Base-by-base conservation (phyloP, 2,329 filamentous ascomycete species). In the Fusarium transvaalense region DNA sequence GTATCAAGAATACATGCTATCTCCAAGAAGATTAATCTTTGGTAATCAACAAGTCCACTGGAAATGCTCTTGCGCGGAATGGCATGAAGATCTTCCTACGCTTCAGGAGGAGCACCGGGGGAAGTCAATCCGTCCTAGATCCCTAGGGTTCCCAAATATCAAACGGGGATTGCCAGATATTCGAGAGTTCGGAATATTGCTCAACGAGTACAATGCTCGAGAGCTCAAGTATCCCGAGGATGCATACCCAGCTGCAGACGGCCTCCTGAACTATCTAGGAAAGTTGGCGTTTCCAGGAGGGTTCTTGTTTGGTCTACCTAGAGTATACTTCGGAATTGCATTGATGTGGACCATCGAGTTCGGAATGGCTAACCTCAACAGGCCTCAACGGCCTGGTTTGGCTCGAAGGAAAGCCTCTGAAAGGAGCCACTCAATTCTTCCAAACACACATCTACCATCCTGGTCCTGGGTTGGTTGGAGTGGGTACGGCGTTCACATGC, bases 401-500 rank as follows among this genome's bases (percentile, higher is more conserved):
- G 17, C 5, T 19, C 43, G 53, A 10, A 56, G 53, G 10, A 4
- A 13, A 10, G 19, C 19, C 2, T 39, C 42, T 1, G 6, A 32
- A 13, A 17, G 43, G 50, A 21, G 17, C 2, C 34, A 50, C 15
- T 56, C 53, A 1, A 25, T 56, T 27, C 42, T 56, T 5, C 43
- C 53, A 12, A 13, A 32, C 2, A 56, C 53, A 2, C 25, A 56
- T 21, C 34, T 56, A 3, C 53, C 53, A 0, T 56, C 53, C 2
- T 56, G 53, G 53, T 50, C 53, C 1, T 56, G 53, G 53, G 29
- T 56, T 5, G 53, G 42, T 0, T 56, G 53, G 53, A 38, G 14
- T 13, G 53, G 53, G 0, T 37, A 27, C 10, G 19, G 43, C 10
- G 21, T 56, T 5, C 7, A 19, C 13, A 48, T 56, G 27, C 25